These are phyloP conservation scores for Parathielavia appendiculata DNA, from an alignment of 495 filamentous ascomycete genomes.

Conservation along the genomic window DNA sequence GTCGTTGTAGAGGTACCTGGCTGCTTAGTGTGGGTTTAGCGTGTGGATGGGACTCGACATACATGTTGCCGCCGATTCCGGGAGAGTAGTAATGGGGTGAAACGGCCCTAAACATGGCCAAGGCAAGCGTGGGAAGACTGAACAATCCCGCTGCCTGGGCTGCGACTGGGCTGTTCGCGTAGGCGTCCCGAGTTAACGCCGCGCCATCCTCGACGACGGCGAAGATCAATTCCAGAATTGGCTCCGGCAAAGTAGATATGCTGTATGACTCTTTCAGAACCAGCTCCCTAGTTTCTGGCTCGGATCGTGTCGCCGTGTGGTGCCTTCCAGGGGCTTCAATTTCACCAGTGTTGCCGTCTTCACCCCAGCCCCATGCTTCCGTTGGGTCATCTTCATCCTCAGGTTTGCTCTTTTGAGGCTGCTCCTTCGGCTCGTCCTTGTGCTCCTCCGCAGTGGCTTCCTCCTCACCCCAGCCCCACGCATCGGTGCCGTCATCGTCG, in stretches of 20 bases:
- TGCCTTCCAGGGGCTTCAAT: slow-evolving; percentile 16
- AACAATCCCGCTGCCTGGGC: slow-evolving; percentile 71
- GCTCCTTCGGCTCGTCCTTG: slow-evolving; percentile 23
- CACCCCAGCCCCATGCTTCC: slow-evolving; percentile 72
- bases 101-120: slow-evolving; percentile 88
- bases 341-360: slow-evolving; percentile 39
- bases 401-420: slow-evolving; percentile 12
- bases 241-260: slow-evolving; percentile 76
- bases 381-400: slow-evolving; percentile 50
- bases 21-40: background rate
- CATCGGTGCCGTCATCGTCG: slow-evolving; percentile 50
- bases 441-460: slow-evolving; percentile 33
- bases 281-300: slow-evolving; percentile 44
- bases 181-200: slow-evolving; percentile 45
- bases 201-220: slow-evolving; percentile 66
- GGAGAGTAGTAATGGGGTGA: slow-evolving; percentile 72
- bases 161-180: slow-evolving; percentile 49
- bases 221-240: slow-evolving; percentile 64
- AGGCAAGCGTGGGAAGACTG: slow-evolving; percentile 71
- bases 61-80: slow-evolving; percentile 69
- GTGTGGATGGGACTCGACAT: slow-evolving; percentile 17
- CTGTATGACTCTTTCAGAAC: slow-evolving; percentile 83
- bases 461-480: slow-evolving; percentile 59
- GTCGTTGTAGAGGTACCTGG: slow-evolving; percentile 86
- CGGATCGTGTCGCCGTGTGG: slow-evolving; percentile 12